phyloP scores from a whole-genome alignment of 176 grass and related monocot genomes.

The Phoenix roebelenii region DNA sequence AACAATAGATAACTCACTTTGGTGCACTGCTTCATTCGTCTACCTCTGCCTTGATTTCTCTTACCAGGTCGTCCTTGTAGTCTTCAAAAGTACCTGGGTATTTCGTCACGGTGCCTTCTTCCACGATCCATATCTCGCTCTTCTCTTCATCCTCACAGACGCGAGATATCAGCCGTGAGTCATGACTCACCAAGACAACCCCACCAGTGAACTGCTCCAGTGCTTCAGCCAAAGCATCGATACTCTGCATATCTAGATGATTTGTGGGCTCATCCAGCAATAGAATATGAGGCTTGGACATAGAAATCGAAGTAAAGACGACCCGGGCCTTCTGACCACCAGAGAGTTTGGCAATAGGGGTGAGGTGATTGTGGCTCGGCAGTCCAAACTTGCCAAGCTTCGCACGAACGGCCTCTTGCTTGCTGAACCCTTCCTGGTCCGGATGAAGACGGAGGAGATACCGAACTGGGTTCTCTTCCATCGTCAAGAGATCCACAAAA shows the following conservation, averaged over 20 bases:
- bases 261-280: slow-evolving; percentile 96
- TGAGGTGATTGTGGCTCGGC: slow-evolving; percentile 93
- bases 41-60: slow-evolving; percentile 88
- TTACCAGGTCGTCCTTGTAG: slow-evolving; percentile 91
- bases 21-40: slow-evolving; percentile 35
- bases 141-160: slow-evolving; percentile 85
- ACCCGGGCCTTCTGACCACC: slow-evolving; percentile 90
- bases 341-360: slow-evolving; percentile 88
- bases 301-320: slow-evolving; percentile 98
- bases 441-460: slow-evolving; percentile 87
- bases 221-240: slow-evolving; percentile 85
- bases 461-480: slow-evolving; percentile 96
- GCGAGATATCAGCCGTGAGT: slow-evolving; percentile 84
- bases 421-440: slow-evolving; percentile 93
- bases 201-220: slow-evolving; percentile 93
- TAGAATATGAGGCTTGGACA: slow-evolving; percentile 91
- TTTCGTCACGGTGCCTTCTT: slow-evolving; percentile 77
- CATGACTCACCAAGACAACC: slow-evolving; percentile 90
- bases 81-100: slow-evolving; percentile 79
- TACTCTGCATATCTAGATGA: slow-evolving; percentile 98
- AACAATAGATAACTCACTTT: slow-evolving; percentile 17
- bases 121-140: slow-evolving; percentile 94
- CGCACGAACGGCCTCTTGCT: slow-evolving; percentile 73
- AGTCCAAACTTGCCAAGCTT: slow-evolving; percentile 98
- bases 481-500: slow-evolving; percentile 90